Percentiles rank a stretch among this genome's conserved stretches.
These are phyloP conservation scores for Strobilomyces echinocephalus DNA, from an alignment of 768 basidiomycete species.

Conservation along the genomic window DNA sequence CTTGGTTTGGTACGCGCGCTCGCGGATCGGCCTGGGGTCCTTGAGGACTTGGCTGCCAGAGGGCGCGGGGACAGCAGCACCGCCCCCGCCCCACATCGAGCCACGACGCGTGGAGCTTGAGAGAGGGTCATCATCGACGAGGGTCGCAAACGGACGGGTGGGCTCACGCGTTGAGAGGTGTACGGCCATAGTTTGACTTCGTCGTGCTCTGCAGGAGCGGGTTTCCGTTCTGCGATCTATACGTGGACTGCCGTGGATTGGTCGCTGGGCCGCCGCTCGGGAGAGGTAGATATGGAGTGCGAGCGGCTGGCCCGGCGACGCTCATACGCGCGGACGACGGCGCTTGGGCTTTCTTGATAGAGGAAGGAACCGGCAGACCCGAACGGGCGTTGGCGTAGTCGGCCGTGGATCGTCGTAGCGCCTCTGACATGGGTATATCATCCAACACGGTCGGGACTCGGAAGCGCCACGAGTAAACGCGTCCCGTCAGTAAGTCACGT, in stretches of 20 bases:
- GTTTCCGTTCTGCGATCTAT: constrained; percentile 65
- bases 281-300: constrained; percentile 45
- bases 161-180: constrained; percentile 64
- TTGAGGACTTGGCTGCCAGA: constrained; percentile 55
- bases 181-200: constrained; percentile 64
- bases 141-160: not conserved
- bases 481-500: constrained; percentile 19
- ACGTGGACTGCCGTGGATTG: constrained; percentile 64
- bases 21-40: constrained; percentile 76
- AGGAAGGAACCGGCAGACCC: constrained; percentile 69
- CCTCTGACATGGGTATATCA: constrained; percentile 37
- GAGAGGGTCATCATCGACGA: not conserved
- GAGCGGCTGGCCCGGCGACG: constrained; percentile 68
- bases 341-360: constrained; percentile 60
- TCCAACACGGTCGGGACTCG: no score
- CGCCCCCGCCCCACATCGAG: constrained; percentile 66
- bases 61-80: constrained; percentile 39
- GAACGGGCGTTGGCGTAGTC: constrained; percentile 56
- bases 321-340: constrained; percentile 56
- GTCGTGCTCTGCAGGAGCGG: constrained; percentile 64
- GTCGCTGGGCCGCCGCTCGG: constrained; percentile 34
- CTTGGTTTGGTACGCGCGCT: constrained; percentile 64
- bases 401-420: constrained; percentile 48
- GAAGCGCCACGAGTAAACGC: no score
- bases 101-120: constrained; percentile 66